Percentiles rank a stretch among this genome's conserved stretches.
phyloP scores from a whole-genome alignment of 1,284 basidiomycete species.

The Stygiomarasmius scandens region DNA sequence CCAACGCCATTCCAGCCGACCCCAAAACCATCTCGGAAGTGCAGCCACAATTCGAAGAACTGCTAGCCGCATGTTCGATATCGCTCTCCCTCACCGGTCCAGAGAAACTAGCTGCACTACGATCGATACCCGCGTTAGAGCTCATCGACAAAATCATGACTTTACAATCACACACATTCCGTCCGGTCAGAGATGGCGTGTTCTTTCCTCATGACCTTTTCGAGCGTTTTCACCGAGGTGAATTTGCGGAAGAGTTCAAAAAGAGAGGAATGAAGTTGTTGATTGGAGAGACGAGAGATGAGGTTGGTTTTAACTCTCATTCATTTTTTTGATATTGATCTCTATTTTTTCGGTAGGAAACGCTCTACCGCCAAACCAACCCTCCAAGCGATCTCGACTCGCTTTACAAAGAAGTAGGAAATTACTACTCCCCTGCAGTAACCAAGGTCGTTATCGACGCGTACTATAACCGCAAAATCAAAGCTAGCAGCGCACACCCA shows the following conservation, averaged over 20 bases:
- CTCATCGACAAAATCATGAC: slow-evolving; percentile 15
- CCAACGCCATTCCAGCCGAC: slow-evolving; percentile 18
- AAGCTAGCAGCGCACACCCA: slow-evolving; percentile 12
- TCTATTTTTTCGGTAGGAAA: slow-evolving; percentile 7
- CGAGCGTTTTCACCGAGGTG: slow-evolving; percentile 13
- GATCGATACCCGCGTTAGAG: slow-evolving; percentile 14
- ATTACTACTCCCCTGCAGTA: slow-evolving; percentile 18
- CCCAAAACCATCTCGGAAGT: slow-evolving; percentile 18
- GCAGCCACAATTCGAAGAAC: slow-evolving; percentile 18
- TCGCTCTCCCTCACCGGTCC: slow-evolving; percentile 9
- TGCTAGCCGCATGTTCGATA: slow-evolving; percentile 12
- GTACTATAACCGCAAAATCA: slow-evolving; percentile 14
- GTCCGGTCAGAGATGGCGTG: slow-evolving; percentile 14
- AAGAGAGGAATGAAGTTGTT: slow-evolving; percentile 11
- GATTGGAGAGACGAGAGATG: slow-evolving; percentile 17
- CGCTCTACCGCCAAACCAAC: slow-evolving; percentile 18
- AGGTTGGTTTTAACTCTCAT: slow-evolving; percentile 12
- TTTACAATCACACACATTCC: slow-evolving; percentile 16
- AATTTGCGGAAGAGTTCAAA: slow-evolving; percentile 17
- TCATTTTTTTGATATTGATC: not conserved
- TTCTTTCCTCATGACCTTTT: slow-evolving; percentile 18
- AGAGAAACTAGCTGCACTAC: slow-evolving; percentile 15
- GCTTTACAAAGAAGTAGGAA: slow-evolving; percentile 17
- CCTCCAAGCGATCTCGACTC: slow-evolving; percentile 15
- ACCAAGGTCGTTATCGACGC: slow-evolving; percentile 14